Conservation (phyloP, 495 filamentous ascomycete species). For the Jackrogersella minutella region DNA sequence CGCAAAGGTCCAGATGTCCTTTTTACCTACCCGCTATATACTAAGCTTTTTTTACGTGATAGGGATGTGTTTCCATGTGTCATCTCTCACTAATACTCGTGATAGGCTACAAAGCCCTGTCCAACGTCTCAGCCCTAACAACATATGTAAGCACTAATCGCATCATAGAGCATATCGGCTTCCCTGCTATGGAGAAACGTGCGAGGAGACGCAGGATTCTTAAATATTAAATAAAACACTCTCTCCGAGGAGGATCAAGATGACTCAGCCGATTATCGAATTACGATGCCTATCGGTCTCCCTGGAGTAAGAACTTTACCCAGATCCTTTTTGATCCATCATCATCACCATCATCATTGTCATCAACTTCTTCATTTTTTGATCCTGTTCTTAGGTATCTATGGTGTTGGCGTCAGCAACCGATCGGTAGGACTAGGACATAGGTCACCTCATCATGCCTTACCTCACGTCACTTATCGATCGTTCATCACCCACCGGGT, state of each 20-base stretch:
- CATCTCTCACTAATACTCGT: background rate
- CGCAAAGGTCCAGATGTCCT: background rate
- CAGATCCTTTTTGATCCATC: conserved; percentile 10
- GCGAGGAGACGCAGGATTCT: conserved; percentile 3
- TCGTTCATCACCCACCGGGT: conserved; percentile 25
- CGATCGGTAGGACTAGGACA: background rate
- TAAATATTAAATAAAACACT: background rate
- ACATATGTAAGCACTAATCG: conserved; percentile 17
- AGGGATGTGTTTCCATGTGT: background rate
- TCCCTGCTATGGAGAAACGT: background rate
- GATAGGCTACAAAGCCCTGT: conserved; percentile 12
- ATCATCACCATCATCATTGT: background rate
- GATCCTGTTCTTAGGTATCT: background rate
- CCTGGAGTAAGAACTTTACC: conserved; percentile 16
- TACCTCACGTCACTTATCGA: conserved; percentile 22
- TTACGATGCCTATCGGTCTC: conserved; percentile 1
- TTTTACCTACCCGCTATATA: too few species aligned
- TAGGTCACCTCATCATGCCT: conserved; percentile 22
- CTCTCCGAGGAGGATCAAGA: background rate
- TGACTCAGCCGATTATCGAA: conserved; percentile 9
- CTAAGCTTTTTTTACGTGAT: background rate
- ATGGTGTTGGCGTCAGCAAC: background rate
- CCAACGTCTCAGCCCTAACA: conserved; percentile 9
- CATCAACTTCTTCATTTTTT: background rate
- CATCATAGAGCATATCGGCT: conserved; percentile 10